phyloP scores from a whole-genome alignment of 108 stramenopile genomes.

The Aureococcus anophagefferens region DNA sequence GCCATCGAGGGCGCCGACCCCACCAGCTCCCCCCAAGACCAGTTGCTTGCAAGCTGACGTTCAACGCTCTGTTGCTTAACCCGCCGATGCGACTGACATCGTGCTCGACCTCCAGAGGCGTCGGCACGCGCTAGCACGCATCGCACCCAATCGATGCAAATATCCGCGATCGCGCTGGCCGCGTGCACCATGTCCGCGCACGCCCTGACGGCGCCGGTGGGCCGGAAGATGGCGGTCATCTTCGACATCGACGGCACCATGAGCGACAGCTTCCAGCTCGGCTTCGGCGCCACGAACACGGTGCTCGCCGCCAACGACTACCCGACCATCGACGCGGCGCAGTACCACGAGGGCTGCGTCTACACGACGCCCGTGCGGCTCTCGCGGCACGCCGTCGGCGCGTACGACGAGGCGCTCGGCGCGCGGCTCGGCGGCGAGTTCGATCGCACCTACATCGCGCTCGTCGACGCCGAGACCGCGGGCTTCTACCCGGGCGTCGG shows the following conservation, averaged over 20 bases:
- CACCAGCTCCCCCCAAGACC: no score
- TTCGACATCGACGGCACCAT: conserved; percentile 10
- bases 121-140: no score
- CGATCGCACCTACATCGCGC: conserved; percentile 3
- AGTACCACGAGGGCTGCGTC: background rate
- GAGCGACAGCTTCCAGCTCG: conserved; percentile 3
- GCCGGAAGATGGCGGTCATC: background rate
- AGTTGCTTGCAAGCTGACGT: no score
- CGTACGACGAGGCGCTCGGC: conserved; percentile 1
- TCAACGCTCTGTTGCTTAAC: no score
- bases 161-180: no score
- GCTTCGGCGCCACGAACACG: conserved; percentile 2
- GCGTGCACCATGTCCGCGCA: no score
- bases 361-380: conserved; percentile 6
- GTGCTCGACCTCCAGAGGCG: no score
- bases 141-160: no score
- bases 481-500: background rate
- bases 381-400: conserved; percentile 6
- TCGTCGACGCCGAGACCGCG: background rate
- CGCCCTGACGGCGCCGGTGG: no score
- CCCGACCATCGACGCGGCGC: background rate
- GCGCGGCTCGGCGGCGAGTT: conserved; percentile 3
- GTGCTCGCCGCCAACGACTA: background rate
- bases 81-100: no score
- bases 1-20: no score